Evolutionary conservation across 805 yeast genomes (phyloP).

Genomic region (Lipomyces japonicus): DNA sequence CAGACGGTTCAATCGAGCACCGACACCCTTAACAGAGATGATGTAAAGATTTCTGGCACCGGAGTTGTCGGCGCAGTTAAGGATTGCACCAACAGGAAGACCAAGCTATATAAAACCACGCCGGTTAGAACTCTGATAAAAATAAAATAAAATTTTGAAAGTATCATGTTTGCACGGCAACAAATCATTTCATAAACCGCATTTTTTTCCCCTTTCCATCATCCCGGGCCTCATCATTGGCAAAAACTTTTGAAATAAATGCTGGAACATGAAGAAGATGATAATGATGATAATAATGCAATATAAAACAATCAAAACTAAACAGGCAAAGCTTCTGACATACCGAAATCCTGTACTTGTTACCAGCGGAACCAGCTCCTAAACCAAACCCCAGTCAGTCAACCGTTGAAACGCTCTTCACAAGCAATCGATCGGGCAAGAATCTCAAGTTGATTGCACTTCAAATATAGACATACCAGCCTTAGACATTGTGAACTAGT

Average conservation of each 20-base stretch:
- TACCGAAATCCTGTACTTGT: constrained; percentile 99
- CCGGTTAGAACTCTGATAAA: constrained; percentile 5
- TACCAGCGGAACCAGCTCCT: constrained; percentile 97
- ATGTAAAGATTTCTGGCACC: constrained; percentile 99
- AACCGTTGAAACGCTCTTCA: not conserved
- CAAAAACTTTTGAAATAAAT: not conserved
- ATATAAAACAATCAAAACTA: no score
- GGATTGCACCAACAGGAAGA: constrained; percentile 99
- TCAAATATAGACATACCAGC: constrained; percentile 5
- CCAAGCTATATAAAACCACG: constrained; percentile 65
- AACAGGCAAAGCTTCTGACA: no score
- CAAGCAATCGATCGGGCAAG: not conserved
- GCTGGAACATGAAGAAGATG: no score
- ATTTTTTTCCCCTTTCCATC: not conserved
- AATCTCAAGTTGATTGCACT: not conserved
- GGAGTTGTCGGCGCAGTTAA: constrained; percentile 99
- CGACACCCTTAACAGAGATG: constrained; percentile 97
- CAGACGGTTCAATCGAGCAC: constrained; percentile 99
- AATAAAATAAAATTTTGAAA: no score
- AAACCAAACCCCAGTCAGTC: constrained; percentile 33
- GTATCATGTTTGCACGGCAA: no score
- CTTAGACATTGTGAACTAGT: constrained; percentile 8
- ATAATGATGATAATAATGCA: no score
- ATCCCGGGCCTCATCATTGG: no score
- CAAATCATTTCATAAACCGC: not conserved